These are phyloP conservation scores for Penicillium bialowiezense DNA, from an alignment of 495 filamentous ascomycete genomes.

Conservation along the genomic window DNA sequence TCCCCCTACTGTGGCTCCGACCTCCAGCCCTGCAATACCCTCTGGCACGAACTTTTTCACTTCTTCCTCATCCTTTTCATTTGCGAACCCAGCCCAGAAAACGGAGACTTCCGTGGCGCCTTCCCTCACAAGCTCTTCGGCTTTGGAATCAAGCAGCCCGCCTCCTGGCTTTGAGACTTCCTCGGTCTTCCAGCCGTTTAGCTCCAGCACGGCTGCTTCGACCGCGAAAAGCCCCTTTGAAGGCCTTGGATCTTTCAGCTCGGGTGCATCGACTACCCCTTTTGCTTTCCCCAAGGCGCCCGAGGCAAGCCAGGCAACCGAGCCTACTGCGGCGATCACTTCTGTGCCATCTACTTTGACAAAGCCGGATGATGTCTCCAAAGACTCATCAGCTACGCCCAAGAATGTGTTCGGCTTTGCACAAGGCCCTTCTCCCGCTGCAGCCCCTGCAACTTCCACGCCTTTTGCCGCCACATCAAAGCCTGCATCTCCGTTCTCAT, in stretches of 20 bases:
- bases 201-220: neutral
- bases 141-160: neutral
- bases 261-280: neutral
- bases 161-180: neutral
- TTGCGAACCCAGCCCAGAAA: conserved; percentile 9
- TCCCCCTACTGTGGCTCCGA: neutral
- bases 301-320: neutral
- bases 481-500: conserved; percentile 12
- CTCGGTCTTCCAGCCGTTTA: no score
- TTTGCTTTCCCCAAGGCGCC: conserved; percentile 16
- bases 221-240: neutral
- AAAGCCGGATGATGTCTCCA: neutral
- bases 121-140: neutral
- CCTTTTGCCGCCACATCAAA: neutral
- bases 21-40: neutral
- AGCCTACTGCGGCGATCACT: neutral
- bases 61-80: conserved; percentile 14
- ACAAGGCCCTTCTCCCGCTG: conserved; percentile 1
- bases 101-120: neutral
- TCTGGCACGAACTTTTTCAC: neutral
- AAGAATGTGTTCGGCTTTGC: neutral
- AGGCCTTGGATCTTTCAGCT: neutral
- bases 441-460: conserved; percentile 1
- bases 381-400: neutral
- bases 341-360: conserved; percentile 1